Base-by-base conservation (phyloP, 2,329 filamentous ascomycete species). In the Fusarium dimerum region DNA sequence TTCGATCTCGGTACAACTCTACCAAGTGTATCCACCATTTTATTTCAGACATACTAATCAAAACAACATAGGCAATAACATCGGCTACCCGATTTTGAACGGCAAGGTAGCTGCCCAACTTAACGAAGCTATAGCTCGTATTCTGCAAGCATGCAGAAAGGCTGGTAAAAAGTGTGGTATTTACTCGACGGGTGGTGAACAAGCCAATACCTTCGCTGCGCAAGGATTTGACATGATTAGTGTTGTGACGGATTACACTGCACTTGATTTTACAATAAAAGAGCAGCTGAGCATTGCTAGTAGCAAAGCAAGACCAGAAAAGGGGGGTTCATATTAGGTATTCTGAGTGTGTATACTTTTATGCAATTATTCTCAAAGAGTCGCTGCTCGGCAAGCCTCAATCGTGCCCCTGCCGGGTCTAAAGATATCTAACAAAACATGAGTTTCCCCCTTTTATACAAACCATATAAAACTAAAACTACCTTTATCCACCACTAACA, bases 161-260 rank as follows among this genome's bases (percentile, higher is more conserved):
- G 78, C 85, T 8, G 83, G 84, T 7, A 89, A 87, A 71, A 86
- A 85, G 73, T 78, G 78, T 5, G 86, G 81, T 18, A 82, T 85
- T 51, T 85, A 79, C 62, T 78, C 79, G 54, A 76, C 75, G 6
- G 76, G 71, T 46, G 78, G 77, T 12, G 76, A 79, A 56, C 80
- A 84, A 64, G 78, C 79, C 6, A 80, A 73, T 61, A 54, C 64
- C 53, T 83, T 78, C 62, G 80, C 76, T 7, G 76, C 78, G 29
- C 74, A 76, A 58, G 82, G 82, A 0, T 85, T 81, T 57, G 78
- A 84, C 62, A 84, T 86, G 81, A 76, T 85, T 50, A 80, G 73
- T 56, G 78, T 78, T 7, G 78, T 77, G 10, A 77, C 80, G 2
- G 82, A 85, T 63, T 74, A 78, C 50, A 75, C 76, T 18, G 71